These are phyloP conservation scores for Fusarium austroafricanum DNA, from an alignment of 2,329 filamentous ascomycete species.

Conservation along the genomic window DNA sequence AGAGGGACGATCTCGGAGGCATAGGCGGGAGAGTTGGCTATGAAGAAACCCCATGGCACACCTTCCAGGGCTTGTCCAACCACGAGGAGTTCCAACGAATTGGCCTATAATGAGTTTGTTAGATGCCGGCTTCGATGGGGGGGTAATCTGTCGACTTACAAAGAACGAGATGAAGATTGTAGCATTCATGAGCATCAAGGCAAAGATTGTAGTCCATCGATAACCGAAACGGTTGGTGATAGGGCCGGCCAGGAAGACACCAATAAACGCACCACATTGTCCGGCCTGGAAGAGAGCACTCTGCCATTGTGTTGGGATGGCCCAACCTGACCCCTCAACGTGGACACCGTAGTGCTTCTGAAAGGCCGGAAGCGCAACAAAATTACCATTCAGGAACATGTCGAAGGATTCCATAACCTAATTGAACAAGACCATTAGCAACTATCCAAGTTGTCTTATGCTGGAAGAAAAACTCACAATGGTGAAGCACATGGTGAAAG, in stretches of 20 bases:
- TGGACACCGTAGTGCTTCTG: constrained; percentile 53
- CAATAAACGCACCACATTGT: constrained; percentile 52
- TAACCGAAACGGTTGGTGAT: constrained; percentile 53
- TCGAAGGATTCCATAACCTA: constrained; percentile 64
- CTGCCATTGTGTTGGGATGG: constrained; percentile 57
- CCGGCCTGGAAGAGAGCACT: constrained; percentile 51
- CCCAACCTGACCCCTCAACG: constrained; percentile 22
- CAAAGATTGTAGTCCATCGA: constrained; percentile 52
- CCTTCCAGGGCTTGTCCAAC: constrained; percentile 68
- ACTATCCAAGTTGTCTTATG: not conserved
- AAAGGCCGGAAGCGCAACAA: constrained; percentile 56
- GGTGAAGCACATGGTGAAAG: constrained; percentile 61
- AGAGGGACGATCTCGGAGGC: constrained; percentile 70
- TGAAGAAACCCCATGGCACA: constrained; percentile 71
- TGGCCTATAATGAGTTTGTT: constrained; percentile 1
- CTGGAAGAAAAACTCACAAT: constrained; percentile 53
- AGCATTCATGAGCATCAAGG: constrained; percentile 54
- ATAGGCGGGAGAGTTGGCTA: constrained; percentile 71
- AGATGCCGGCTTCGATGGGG: rapidly evolving
- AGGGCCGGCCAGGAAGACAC: constrained; percentile 53
- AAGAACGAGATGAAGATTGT: constrained; percentile 65
- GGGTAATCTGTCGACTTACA: constrained; percentile 29
- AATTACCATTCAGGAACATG: constrained; percentile 61
- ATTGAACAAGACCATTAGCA: constrained; percentile 1
- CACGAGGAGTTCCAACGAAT: constrained; percentile 57